Conservation (phyloP, 2,329 filamentous ascomycete species). For the Epichloe festucae region DNA sequence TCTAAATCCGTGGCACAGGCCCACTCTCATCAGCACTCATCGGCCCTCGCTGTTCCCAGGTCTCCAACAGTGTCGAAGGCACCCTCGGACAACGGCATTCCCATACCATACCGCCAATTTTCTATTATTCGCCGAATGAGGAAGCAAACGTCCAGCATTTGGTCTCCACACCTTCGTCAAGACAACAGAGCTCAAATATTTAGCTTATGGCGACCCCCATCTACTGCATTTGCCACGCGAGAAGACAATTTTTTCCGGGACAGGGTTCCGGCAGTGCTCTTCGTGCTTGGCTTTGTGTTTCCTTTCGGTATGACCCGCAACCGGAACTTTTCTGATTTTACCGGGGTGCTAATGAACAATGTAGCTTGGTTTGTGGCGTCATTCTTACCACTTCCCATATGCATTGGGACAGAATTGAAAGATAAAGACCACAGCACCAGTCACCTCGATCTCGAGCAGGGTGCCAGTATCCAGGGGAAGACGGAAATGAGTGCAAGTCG, state of each 20-base stretch:
- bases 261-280: constrained; percentile 63
- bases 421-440: constrained; percentile 31
- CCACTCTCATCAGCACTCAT: constrained; percentile 31
- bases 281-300: constrained; percentile 65
- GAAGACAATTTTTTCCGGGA: constrained; percentile 52
- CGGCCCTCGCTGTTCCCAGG: constrained; percentile 32
- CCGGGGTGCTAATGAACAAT: constrained; percentile 7
- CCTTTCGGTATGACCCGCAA: constrained; percentile 46
- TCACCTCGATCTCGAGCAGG: constrained; percentile 25
- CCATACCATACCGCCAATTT: constrained; percentile 19
- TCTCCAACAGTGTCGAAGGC: not conserved
- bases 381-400: constrained; percentile 55
- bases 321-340: not conserved
- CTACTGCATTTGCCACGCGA: constrained; percentile 49
- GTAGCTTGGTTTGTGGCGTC: constrained; percentile 70
- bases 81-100: constrained; percentile 14
- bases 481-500: constrained; percentile 30
- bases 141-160: constrained; percentile 48
- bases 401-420: constrained; percentile 38
- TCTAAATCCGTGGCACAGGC: constrained; percentile 14
- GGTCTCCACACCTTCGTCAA: constrained; percentile 59
- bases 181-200: constrained; percentile 46
- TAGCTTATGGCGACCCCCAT: constrained; percentile 63
- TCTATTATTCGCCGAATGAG: constrained; percentile 18
- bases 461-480: constrained; percentile 20